Conservation (phyloP, 176 grass and related monocot species). For the Coix lacrymajobi region DNA sequence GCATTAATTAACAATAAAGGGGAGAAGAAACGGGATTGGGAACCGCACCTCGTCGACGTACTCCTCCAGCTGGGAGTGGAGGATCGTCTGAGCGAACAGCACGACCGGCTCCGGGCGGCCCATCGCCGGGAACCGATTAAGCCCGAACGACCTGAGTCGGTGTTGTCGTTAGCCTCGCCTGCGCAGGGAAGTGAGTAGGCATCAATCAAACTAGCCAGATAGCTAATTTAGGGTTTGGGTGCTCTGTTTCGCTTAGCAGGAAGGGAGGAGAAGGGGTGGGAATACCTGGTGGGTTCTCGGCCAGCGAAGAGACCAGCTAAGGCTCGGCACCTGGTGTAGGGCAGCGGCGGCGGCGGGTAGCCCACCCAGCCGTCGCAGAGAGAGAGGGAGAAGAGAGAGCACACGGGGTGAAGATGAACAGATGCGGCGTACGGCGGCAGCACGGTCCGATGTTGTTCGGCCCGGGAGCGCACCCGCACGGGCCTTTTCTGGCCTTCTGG, state of each 20-base stretch:
- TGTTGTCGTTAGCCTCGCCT: not conserved
- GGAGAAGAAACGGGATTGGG: not conserved
- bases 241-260: not conserved
- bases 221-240: not conserved
- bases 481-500: not conserved
- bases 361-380: not conserved
- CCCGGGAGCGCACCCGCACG: not conserved
- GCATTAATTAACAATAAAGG: not conserved
- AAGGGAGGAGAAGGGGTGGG: not conserved
- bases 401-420: not conserved
- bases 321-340: not conserved
- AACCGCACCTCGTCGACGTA: slow-evolving; percentile 93
- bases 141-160: not conserved
- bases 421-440: not conserved
- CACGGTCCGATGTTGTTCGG: not conserved
- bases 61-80: slow-evolving; percentile 89
- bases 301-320: not conserved
- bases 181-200: not conserved
- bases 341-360: not conserved
- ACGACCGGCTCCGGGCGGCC: slow-evolving; percentile 90
- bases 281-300: not conserved
- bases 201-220: not conserved
- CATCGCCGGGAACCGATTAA: slow-evolving; percentile 33
- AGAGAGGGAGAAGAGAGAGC: not conserved
- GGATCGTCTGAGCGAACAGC: slow-evolving; percentile 89